Evolutionary conservation across 495 filamentous ascomycete species (phyloP).

Genomic region (Physcia stellaris): DNA sequence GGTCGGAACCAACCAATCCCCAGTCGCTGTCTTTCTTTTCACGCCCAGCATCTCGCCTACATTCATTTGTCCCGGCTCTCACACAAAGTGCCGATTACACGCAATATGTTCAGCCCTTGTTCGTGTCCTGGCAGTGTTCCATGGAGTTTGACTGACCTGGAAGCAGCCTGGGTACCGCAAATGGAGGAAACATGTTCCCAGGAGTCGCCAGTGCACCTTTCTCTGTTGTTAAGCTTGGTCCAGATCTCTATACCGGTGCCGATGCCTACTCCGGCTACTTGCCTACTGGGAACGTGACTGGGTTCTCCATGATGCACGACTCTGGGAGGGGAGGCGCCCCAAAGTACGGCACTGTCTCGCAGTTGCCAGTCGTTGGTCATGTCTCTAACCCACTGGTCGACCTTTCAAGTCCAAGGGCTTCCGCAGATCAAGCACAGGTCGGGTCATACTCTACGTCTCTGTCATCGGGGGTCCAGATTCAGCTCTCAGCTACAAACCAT

Average conservation of each 20-base stretch:
- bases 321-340: conserved; percentile 62
- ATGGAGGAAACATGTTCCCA: conserved; percentile 57
- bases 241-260: conserved; percentile 37
- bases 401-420: too few species aligned
- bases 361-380: conserved; percentile 44
- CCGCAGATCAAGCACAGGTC: too few species aligned
- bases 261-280: conserved; percentile 57
- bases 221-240: conserved; percentile 58
- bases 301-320: conserved; percentile 64
- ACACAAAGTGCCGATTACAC: background rate
- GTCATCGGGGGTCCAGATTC: conserved; percentile 36
- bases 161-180: conserved; percentile 19
- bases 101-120: conserved; percentile 5
- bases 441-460: too few species aligned
- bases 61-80: background rate
- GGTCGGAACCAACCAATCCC: too few species aligned
- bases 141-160: background rate
- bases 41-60: background rate
- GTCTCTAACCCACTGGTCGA: too few species aligned
- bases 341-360: conserved; percentile 57
- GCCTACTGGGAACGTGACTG: conserved; percentile 44
- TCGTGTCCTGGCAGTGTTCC: background rate
- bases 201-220: too few species aligned
- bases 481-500: conserved; percentile 35
- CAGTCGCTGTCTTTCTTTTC: background rate